A percentile compares a stretch with the other conserved stretches of the same genome.
Evolutionary conservation across 352 stramenopile genomes (phyloP).

Genomic region (Phytophthora nicotianae): DNA sequence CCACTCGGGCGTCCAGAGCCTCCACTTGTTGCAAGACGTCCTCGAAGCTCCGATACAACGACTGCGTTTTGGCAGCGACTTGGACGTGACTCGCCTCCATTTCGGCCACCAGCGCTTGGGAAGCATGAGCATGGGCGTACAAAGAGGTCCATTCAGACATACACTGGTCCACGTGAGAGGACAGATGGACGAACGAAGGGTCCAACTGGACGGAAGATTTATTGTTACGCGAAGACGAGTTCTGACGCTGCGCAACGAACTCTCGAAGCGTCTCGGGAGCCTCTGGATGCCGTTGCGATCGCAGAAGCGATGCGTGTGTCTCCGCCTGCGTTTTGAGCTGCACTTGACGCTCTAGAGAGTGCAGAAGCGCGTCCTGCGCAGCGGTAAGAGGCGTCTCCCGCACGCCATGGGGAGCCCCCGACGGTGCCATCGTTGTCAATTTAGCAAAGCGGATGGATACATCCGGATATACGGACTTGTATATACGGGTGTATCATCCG

Average conservation of each 20-base stretch:
- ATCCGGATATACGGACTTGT: too few relatives aligned
- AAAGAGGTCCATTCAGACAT: conserved; percentile 47
- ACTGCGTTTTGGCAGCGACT: conserved; percentile 74
- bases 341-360: conserved; percentile 60
- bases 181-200: conserved; percentile 39
- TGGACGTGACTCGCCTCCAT: conserved; percentile 85
- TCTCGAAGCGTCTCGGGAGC: conserved; percentile 43
- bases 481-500: too few relatives aligned
- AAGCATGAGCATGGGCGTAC: conserved; percentile 59
- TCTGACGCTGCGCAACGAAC: conserved; percentile 36
- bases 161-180: conserved; percentile 37
- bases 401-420: conserved; percentile 23
- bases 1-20: conserved; percentile 61
- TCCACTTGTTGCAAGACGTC: conserved; percentile 67
- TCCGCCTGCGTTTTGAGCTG: conserved; percentile 59
- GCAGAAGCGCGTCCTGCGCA: conserved; percentile 57
- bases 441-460: neutral
- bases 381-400: conserved; percentile 51
- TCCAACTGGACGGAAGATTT: conserved; percentile 8
- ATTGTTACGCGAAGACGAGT: conserved; percentile 3
- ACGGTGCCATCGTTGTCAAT: conserved; percentile 1
- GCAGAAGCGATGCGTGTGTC: conserved; percentile 45
- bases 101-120: conserved; percentile 70
- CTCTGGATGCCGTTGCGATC: conserved; percentile 24
- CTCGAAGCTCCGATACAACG: conserved; percentile 82